Evolutionary conservation across 192 early-diverging fungal genomes (phyloP).

Genomic region (Kickxella alabastrina): DNA sequence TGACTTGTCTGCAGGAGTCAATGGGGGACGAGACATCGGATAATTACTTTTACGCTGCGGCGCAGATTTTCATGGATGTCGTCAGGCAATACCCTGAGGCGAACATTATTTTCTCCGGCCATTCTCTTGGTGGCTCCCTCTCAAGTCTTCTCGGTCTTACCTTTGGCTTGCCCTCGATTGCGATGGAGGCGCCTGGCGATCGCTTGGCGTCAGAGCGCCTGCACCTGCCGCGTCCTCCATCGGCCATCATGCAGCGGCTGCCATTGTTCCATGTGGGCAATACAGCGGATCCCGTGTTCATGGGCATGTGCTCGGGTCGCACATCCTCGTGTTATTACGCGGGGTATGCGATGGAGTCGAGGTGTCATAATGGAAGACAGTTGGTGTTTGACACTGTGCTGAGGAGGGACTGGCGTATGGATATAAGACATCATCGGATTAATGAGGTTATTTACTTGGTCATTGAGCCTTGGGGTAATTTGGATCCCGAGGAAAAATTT

Average conservation of each 20-base stretch:
- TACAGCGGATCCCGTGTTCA: constrained; percentile 86
- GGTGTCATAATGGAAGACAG: constrained; percentile 76
- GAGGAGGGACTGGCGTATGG: constrained; percentile 61
- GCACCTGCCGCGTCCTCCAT: constrained; percentile 68
- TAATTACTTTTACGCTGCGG: constrained; percentile 47
- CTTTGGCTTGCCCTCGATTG: constrained; percentile 76
- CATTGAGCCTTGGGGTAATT: constrained; percentile 46
- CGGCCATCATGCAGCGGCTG: constrained; percentile 51
- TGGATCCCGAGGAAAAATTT: constrained; percentile 27
- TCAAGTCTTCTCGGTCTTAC: constrained; percentile 75
- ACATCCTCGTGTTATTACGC: constrained; percentile 64
- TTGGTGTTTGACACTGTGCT: constrained; percentile 67
- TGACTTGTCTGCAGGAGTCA: constrained; percentile 58
- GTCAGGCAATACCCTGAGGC: constrained; percentile 62
- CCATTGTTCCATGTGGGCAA: constrained; percentile 93
- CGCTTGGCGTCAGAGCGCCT: constrained; percentile 68
- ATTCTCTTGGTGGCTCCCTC: constrained; percentile 80
- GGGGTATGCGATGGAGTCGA: constrained; percentile 73
- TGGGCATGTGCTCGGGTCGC: constrained; percentile 74
- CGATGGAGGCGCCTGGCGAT: constrained; percentile 85
- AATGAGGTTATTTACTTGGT: constrained; percentile 68
- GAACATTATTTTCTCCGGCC: constrained; percentile 77
- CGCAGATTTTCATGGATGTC: constrained; percentile 67
- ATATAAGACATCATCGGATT: constrained; percentile 78
- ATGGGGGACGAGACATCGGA: constrained; percentile 56